A percentile compares a stretch with the other conserved stretches of the same genome.
Conservation (phyloP, 108 stramenopile genomes). For the Fistulifera solaris region DNA sequence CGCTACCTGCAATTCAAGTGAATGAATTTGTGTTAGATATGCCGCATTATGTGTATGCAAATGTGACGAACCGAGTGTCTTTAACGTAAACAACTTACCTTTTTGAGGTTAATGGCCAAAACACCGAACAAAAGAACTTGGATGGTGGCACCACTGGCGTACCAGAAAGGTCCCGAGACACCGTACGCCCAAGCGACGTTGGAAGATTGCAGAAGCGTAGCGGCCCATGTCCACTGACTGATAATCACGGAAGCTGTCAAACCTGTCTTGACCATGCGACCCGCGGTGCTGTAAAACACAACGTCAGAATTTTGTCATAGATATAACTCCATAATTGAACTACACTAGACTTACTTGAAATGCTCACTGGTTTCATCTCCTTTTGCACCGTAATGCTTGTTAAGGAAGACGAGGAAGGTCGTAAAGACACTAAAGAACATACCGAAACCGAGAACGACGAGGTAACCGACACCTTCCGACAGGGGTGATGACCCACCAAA, state of each 20-base stretch:
- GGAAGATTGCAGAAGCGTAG: conserved; percentile 88
- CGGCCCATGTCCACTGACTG: conserved; percentile 93
- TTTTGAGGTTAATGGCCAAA: conserved; percentile 86
- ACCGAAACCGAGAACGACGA: conserved; percentile 80
- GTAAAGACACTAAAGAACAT: conserved; percentile 76
- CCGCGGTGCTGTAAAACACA: conserved; percentile 68
- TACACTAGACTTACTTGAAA: conserved; percentile 63
- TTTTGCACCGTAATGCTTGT: conserved; percentile 48
- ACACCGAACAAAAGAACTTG: conserved; percentile 91
- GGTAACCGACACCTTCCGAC: conserved; percentile 40
- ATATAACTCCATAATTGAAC: background rate
- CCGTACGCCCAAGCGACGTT: conserved; percentile 92
- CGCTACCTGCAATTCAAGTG: too few relatives aligned
- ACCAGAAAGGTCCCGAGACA: conserved; percentile 91
- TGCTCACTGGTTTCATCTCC: conserved; percentile 67
- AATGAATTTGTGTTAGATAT: too few relatives aligned
- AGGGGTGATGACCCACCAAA: conserved; percentile 72
- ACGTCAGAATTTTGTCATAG: background rate
- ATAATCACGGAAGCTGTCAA: conserved; percentile 87
- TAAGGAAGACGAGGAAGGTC: conserved; percentile 62
- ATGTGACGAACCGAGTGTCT: too few relatives aligned
- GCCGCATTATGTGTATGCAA: too few relatives aligned
- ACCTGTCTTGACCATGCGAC: conserved; percentile 87
- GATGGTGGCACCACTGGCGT: conserved; percentile 87
- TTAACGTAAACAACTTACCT: too few relatives aligned